Evolutionary conservation across 345 rosid genomes (phyloP).

Genomic region (Microcos paniculata): DNA sequence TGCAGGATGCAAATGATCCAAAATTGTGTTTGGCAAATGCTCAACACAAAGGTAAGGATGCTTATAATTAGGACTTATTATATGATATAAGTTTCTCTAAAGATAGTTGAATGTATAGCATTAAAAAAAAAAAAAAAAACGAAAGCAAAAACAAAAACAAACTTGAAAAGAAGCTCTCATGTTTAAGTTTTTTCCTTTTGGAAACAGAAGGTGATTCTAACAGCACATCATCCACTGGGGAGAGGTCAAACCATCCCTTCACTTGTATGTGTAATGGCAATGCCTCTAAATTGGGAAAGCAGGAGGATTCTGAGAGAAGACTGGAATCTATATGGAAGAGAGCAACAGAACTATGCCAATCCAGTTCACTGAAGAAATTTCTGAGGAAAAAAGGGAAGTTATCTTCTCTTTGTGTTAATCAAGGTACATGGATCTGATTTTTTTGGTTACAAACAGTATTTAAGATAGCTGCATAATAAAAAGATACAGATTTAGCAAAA

Average conservation of each 20-base stretch:
- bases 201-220: constrained; percentile 47
- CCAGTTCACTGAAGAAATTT: constrained; percentile 73
- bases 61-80: neutral
- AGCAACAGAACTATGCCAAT: constrained; percentile 59
- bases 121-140: too few relatives aligned
- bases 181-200: constrained; percentile 11
- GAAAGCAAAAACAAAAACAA: neutral
- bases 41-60: constrained; percentile 49
- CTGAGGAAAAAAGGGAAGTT: constrained; percentile 73
- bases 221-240: constrained; percentile 52
- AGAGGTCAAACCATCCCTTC: constrained; percentile 40
- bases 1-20: constrained; percentile 39
- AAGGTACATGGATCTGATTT: constrained; percentile 43
- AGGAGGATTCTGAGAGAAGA: constrained; percentile 45
- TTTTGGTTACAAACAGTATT: neutral
- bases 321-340: constrained; percentile 72
- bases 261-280: constrained; percentile 42
- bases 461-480: neutral
- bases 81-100: neutral
- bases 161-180: neutral
- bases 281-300: constrained; percentile 32
- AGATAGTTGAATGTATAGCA: constrained; percentile 10
- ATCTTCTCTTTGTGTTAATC: constrained; percentile 61
- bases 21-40: constrained; percentile 45
- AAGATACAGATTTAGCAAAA: neutral